Evolutionary conservation across 805 yeast genomes (phyloP).

Genomic region (Ogataea trehalophila): DNA sequence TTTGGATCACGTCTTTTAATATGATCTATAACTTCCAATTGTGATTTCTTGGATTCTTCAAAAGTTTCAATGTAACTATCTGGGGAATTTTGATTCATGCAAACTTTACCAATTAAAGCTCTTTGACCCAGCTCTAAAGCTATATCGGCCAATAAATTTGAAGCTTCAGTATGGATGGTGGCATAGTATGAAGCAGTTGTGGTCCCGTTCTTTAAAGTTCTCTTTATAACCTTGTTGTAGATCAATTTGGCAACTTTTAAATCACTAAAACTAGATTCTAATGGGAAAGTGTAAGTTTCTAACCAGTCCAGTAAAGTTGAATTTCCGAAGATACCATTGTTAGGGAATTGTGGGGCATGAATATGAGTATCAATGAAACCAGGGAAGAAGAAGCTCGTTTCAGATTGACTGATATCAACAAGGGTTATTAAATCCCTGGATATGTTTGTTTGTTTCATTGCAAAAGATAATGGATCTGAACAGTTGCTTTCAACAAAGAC

Average conservation of each 20-base stretch:
- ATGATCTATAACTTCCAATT: conserved; percentile 52
- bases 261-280: conserved; percentile 66
- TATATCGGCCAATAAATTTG: conserved; percentile 71
- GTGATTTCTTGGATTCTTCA: conserved; percentile 49
- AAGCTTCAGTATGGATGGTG: conserved; percentile 73
- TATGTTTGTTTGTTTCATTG: conserved; percentile 10
- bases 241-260: conserved; percentile 51
- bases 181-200: conserved; percentile 92
- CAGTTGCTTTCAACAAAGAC: conserved; percentile 26
- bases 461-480: conserved; percentile 10
- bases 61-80: conserved; percentile 58
- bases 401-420: conserved; percentile 32
- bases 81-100: conserved; percentile 86
- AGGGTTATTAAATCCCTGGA: conserved; percentile 25
- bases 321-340: conserved; percentile 78
- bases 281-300: conserved; percentile 79
- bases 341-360: conserved; percentile 83
- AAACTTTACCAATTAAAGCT: conserved; percentile 87
- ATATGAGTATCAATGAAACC: conserved; percentile 82
- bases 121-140: conserved; percentile 71
- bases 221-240: conserved; percentile 60
- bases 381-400: conserved; percentile 63
- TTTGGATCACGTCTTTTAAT: conserved; percentile 49
- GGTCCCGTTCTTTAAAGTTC: conserved; percentile 77
- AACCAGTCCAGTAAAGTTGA: conserved; percentile 89